These are phyloP conservation scores for Scheffersomyces stambukii DNA, from an alignment of 1,139 yeast genomes.

Conservation along the genomic window DNA sequence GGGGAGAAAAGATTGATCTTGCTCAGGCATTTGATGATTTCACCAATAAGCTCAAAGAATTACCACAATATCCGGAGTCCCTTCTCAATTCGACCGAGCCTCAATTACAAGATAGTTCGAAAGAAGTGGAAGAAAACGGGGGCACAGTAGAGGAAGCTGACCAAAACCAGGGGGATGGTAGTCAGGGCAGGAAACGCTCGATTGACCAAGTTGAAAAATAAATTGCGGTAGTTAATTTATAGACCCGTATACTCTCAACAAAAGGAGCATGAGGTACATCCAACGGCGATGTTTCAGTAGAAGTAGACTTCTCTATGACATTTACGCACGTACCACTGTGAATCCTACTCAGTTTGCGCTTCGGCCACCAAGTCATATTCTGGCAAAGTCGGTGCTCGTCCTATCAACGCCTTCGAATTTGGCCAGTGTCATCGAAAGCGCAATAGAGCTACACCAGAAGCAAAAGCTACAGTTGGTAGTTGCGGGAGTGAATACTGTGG, in stretches of 20 bases:
- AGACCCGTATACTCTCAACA: too few species aligned
- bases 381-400: conserved; percentile 22
- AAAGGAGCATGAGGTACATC: too few species aligned
- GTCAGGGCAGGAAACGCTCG: conserved; percentile 15
- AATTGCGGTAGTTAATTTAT: too few species aligned
- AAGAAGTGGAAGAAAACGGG: not conserved
- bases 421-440: conserved; percentile 26
- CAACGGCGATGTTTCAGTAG: too few species aligned
- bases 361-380: conserved; percentile 12
- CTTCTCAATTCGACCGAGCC: too few species aligned
- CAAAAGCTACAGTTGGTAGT: conserved; percentile 39
- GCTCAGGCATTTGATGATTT: conserved; percentile 18
- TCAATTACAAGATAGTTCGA: conserved; percentile 1
- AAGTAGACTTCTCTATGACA: too few species aligned
- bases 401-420: conserved; percentile 44
- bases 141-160: conserved; percentile 1
- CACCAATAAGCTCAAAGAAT: conserved; percentile 6
- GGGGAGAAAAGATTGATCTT: conserved; percentile 25
- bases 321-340: conserved; percentile 18
- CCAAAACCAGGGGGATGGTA: not conserved
- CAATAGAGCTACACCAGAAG: conserved; percentile 25
- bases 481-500: conserved; percentile 47
- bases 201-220: conserved; percentile 22
- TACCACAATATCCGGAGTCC: too few species aligned
- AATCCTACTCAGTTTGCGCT: conserved; percentile 15